phyloP scores from a whole-genome alignment of 345 rosid species.

The rapeseed (Brassica napus) region DNA sequence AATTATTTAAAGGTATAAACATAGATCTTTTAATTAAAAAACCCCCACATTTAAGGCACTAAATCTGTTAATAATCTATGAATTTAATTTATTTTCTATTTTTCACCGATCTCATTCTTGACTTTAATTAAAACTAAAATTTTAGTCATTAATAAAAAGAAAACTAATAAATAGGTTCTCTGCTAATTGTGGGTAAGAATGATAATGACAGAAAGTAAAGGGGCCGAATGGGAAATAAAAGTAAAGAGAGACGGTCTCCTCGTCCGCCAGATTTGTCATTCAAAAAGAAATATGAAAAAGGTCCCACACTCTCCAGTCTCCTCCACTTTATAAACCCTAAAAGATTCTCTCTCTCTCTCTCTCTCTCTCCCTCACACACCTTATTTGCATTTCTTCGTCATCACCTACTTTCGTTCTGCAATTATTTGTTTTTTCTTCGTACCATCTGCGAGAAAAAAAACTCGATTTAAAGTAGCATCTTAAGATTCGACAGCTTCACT shows the following conservation, averaged over 20 bases:
- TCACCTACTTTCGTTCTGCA: conserved; percentile 10
- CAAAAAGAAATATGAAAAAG: conserved; percentile 9
- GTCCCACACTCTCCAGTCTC: conserved; percentile 35
- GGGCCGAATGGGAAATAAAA: conserved; percentile 10
- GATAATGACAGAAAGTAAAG: conserved; percentile 11
- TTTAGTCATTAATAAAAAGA: background rate
- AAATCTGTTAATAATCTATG: background rate
- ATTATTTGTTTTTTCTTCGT: background rate
- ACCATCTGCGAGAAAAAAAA: background rate
- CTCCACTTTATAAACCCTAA: conserved; percentile 35
- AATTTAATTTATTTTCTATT: background rate
- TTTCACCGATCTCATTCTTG: background rate
- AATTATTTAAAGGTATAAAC: background rate
- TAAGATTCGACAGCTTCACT: conserved; percentile 30
- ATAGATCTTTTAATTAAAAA: background rate
- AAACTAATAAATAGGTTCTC: background rate
- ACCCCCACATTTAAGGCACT: background rate
- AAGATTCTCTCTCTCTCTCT: conserved; percentile 24
- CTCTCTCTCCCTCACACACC: conserved; percentile 7
- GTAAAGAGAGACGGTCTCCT: conserved; percentile 26
- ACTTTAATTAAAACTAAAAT: background rate
- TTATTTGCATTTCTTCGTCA: conserved; percentile 30
- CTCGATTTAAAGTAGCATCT: background rate
- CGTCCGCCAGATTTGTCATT: conserved; percentile 40
- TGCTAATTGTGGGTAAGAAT: background rate